Evolutionary conservation across 768 basidiomycete species (phyloP).

Genomic region (Suillus ampliporus): DNA sequence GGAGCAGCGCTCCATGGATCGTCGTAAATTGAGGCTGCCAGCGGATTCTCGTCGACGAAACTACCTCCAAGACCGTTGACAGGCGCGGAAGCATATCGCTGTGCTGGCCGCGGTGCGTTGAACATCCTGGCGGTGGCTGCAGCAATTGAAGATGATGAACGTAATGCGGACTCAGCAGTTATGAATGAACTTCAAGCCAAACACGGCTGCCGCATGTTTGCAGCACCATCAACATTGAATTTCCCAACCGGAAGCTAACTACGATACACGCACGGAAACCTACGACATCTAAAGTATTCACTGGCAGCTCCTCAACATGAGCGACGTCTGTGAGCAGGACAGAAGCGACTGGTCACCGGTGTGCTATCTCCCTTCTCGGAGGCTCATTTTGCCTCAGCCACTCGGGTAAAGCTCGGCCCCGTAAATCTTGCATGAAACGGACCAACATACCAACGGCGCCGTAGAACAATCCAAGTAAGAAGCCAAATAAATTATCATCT

Average conservation of each 20-base stretch:
- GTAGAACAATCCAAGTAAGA: neutral
- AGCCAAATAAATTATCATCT: constrained; percentile 3
- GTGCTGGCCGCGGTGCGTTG: constrained; percentile 79
- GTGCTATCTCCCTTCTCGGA: neutral
- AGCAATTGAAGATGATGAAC: neutral
- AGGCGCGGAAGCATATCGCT: constrained; percentile 65
- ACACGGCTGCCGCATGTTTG: constrained; percentile 19
- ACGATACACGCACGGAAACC: neutral
- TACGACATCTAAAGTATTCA: neutral
- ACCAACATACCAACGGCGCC: neutral
- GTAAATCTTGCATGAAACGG: no score
- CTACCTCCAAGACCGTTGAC: constrained; percentile 68
- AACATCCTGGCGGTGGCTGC: constrained; percentile 63
- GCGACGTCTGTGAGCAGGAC: neutral
- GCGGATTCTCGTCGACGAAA: constrained; percentile 79
- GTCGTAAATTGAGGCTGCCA: constrained; percentile 75
- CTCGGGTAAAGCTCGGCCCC: no score
- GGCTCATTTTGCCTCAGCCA: no score
- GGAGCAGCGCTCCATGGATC: constrained; percentile 84
- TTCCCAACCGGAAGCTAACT: neutral
- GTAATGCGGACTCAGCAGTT: neutral
- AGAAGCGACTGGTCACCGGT: no score
- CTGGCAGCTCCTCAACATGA: neutral
- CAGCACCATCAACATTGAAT: neutral
- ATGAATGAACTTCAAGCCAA: constrained; percentile 15